Percentiles rank a stretch among this genome's conserved stretches.
Conservation (phyloP, 495 filamentous ascomycete genomes). For the Darksidea phi region DNA sequence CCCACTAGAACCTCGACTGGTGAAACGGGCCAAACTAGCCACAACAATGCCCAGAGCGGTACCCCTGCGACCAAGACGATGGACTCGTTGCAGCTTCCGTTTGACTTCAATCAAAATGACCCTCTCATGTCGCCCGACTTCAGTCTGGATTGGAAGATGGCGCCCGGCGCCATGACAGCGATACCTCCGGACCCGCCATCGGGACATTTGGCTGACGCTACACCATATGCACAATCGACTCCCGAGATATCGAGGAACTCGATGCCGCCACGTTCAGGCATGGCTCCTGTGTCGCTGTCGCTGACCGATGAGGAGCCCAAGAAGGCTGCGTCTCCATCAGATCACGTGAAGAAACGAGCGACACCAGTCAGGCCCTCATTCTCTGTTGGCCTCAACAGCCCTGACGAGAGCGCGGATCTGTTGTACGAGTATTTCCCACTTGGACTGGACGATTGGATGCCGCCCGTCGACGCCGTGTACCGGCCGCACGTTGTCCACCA, state of each 20-base stretch:
- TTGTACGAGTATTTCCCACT: slow-evolving; percentile 91
- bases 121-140: slow-evolving; percentile 42
- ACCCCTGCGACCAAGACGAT: slow-evolving; percentile 33
- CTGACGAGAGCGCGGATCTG: slow-evolving; percentile 73
- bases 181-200: slow-evolving; percentile 36
- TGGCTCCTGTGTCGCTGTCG: slow-evolving; percentile 68
- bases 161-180: slow-evolving; percentile 37
- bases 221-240: slow-evolving; percentile 54
- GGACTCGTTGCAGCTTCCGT: slow-evolving; percentile 41
- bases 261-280: slow-evolving; percentile 40
- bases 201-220: slow-evolving; percentile 21
- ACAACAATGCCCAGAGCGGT: slow-evolving; percentile 19
- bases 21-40: slow-evolving; percentile 43
- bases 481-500: slow-evolving; percentile 92
- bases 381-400: slow-evolving; percentile 45
- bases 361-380: slow-evolving; percentile 44
- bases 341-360: slow-evolving; percentile 33
- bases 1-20: slow-evolving; percentile 51
- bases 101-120: slow-evolving; percentile 43
- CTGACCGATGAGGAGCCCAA: slow-evolving; percentile 68
- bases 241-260: slow-evolving; percentile 50
- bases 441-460: slow-evolving; percentile 87
- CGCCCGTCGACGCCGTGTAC: slow-evolving; percentile 87
- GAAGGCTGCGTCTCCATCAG: slow-evolving; percentile 31
- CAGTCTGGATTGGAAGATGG: slow-evolving; percentile 41